Evolutionary conservation across 768 basidiomycete genomes (phyloP).

Genomic region (Galerina sulciceps): DNA sequence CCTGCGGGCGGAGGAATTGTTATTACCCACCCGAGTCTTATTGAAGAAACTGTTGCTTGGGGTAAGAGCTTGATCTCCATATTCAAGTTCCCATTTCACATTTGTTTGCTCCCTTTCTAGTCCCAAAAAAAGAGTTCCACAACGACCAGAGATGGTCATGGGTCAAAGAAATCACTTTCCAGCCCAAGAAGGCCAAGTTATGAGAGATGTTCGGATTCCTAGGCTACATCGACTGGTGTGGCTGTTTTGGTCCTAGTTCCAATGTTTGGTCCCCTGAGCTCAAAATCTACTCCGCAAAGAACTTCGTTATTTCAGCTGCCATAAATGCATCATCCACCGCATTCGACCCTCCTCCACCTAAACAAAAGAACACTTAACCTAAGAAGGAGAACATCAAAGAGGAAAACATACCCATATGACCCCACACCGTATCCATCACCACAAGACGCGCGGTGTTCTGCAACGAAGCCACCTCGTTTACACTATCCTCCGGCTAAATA

Average conservation of each 20-base stretch:
- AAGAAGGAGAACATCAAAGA: not conserved
- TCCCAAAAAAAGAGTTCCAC: conserved; percentile 25
- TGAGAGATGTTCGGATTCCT: not conserved
- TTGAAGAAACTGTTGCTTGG: conserved; percentile 27
- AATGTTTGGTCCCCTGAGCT: not conserved
- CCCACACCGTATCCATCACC: conserved; percentile 61
- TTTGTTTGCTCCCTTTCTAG: conserved; percentile 3
- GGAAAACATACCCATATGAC: conserved; percentile 51
- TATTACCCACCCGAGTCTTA: conserved; percentile 24
- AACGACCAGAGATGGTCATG: conserved; percentile 16
- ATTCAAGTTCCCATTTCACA: not conserved
- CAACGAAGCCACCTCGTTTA: conserved; percentile 48
- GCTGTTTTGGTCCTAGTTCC: not conserved
- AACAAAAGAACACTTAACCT: not conserved
- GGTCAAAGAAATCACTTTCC: conserved; percentile 26
- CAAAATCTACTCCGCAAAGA: conserved; percentile 38
- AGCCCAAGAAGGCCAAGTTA: conserved; percentile 13
- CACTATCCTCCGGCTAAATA: conserved; percentile 57
- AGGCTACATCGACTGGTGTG: not conserved
- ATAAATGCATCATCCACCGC: conserved; percentile 45
- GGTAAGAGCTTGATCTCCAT: conserved; percentile 12
- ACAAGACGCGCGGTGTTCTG: conserved; percentile 45
- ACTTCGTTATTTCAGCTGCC: conserved; percentile 44
- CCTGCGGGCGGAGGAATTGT: conserved; percentile 22
- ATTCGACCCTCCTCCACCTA: conserved; percentile 50